phyloP scores from a whole-genome alignment of 2,329 filamentous ascomycete genomes.

The Colletotrichum liaoningense region DNA sequence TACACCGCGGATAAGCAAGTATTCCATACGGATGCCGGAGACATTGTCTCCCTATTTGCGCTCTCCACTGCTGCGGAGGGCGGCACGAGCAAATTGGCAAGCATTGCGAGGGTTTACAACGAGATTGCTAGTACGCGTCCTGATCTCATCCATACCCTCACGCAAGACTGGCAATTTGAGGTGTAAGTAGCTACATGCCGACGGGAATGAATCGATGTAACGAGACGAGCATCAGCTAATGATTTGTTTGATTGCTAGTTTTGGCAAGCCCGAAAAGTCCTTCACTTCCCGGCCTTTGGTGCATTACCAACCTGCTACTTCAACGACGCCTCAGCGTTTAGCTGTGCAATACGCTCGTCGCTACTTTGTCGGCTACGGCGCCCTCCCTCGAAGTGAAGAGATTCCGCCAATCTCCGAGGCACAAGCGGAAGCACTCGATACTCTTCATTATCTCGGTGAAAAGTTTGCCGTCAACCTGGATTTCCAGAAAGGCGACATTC shows the following conservation, averaged over 20 bases:
- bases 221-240: neutral
- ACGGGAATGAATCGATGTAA: neutral
- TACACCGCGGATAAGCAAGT: conserved; percentile 72
- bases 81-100: conserved; percentile 68
- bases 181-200: conserved; percentile 42
- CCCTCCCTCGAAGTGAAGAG: conserved; percentile 60
- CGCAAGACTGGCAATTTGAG: conserved; percentile 61
- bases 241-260: conserved; percentile 50
- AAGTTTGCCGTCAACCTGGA: conserved; percentile 56
- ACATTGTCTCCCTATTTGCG: conserved; percentile 69
- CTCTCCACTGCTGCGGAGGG: conserved; percentile 63
- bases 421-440: conserved; percentile 64
- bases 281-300: conserved; percentile 65
- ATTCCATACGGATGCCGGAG: conserved; percentile 71
- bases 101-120: conserved; percentile 71
- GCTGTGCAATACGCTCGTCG: conserved; percentile 71
- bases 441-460: conserved; percentile 61
- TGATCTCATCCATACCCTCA: conserved; percentile 68
- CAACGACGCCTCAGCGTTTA: conserved; percentile 60
- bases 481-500: conserved; percentile 65
- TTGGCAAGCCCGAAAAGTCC: conserved; percentile 58
- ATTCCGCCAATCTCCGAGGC: conserved; percentile 68
- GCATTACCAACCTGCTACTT: conserved; percentile 63
- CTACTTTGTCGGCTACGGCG: conserved; percentile 67
- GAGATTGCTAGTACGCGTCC: conserved; percentile 70